Evolutionary conservation across 306 rosid species (phyloP).

Genomic region (Acmispon strigosus): DNA sequence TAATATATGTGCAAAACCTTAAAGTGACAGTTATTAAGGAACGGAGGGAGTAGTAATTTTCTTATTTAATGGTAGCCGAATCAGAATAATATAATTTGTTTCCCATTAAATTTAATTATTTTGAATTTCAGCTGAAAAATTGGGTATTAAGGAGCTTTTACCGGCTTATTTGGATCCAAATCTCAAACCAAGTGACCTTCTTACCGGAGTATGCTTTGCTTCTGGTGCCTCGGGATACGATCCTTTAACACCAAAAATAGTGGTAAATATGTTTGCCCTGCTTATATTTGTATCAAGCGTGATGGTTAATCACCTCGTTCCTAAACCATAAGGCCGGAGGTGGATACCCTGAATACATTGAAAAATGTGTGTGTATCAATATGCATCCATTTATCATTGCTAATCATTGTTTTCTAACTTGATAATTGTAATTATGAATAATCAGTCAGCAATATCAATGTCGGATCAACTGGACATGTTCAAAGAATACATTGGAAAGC

Average conservation of each 20-base stretch:
- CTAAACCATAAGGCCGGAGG: too few relatives aligned
- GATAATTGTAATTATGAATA: not conserved
- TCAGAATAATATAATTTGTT: not conserved
- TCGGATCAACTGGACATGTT: slow-evolving; percentile 44
- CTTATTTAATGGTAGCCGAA: too few relatives aligned
- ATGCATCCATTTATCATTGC: too few relatives aligned
- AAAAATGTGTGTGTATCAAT: too few relatives aligned
- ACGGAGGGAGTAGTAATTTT: too few relatives aligned
- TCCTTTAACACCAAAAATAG: slow-evolving; percentile 56
- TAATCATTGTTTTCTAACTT: not conserved
- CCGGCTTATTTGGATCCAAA: slow-evolving; percentile 68
- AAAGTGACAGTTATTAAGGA: too few relatives aligned
- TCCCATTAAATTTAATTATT: not conserved
- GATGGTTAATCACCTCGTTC: too few relatives aligned
- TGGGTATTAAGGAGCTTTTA: slow-evolving; percentile 55
- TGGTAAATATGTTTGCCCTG: slow-evolving; percentile 24
- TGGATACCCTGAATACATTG: too few relatives aligned
- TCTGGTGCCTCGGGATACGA: slow-evolving; percentile 88
- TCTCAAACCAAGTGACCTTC: slow-evolving; percentile 43
- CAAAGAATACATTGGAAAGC: slow-evolving; percentile 59
- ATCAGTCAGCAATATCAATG: slow-evolving; percentile 45
- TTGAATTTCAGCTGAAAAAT: slow-evolving; percentile 40
- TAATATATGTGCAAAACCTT: too few relatives aligned
- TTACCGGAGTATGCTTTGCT: slow-evolving; percentile 73
- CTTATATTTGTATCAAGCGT: not conserved